Percentiles rank a stretch among this genome's conserved stretches.
Evolutionary conservation across 305 asterid genomes (phyloP).

Genomic region (Solanum hybrid): DNA sequence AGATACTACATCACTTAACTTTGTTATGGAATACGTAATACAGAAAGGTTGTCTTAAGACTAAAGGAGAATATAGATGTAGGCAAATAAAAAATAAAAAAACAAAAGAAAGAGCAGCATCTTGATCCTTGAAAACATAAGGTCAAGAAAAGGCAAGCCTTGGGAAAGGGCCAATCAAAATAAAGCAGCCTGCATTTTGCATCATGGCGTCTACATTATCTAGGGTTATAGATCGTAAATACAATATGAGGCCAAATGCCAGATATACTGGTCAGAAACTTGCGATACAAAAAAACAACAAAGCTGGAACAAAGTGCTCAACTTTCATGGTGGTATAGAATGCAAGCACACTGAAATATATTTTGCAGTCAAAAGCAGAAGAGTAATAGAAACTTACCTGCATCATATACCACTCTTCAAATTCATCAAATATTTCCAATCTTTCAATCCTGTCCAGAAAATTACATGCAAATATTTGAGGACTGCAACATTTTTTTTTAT

Average conservation of each 20-base stretch:
- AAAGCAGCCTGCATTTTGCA: background rate
- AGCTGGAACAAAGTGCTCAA: background rate
- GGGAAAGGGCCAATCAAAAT: background rate
- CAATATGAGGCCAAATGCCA: background rate
- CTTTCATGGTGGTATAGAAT: background rate
- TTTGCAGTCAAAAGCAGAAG: slow-evolving; percentile 10
- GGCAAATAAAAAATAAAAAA: background rate
- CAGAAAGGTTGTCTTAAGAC: background rate
- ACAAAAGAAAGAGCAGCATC: background rate
- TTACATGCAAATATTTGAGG: slow-evolving; percentile 14
- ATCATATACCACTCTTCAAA: slow-evolving; percentile 99
- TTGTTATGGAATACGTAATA: background rate
- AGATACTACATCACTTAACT: background rate
- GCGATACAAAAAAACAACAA: background rate
- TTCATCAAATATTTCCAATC: slow-evolving; percentile 93
- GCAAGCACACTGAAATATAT: background rate
- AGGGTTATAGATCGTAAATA: background rate
- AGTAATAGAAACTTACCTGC: slow-evolving; percentile 55
- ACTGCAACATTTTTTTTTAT: background rate
- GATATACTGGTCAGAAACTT: background rate
- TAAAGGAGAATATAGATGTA: background rate
- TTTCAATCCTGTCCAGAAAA: slow-evolving; percentile 54
- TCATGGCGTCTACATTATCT: background rate
- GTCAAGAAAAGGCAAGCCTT: background rate
- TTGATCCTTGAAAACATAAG: background rate